These are phyloP conservation scores for Cicer arietinum DNA, from an alignment of 306 rosid species.

Conservation along the genomic window DNA sequence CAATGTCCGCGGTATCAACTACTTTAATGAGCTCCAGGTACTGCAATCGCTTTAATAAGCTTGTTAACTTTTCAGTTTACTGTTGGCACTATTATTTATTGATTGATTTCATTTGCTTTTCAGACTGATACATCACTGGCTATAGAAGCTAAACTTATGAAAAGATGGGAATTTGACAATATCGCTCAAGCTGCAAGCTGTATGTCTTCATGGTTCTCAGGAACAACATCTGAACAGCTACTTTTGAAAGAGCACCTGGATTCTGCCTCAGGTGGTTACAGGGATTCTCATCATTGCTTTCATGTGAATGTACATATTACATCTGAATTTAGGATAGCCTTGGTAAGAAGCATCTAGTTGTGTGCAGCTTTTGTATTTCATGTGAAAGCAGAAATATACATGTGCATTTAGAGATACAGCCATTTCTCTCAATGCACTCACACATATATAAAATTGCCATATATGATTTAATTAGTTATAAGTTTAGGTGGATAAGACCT, in stretches of 20 bases:
- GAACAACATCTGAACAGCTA: conserved; percentile 64
- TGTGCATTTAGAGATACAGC: conserved; percentile 5
- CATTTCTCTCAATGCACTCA: conserved; percentile 1
- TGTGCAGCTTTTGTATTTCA: conserved; percentile 23
- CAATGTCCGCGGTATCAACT: conserved; percentile 85
- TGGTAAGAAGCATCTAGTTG: conserved; percentile 24
- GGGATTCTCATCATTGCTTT: conserved; percentile 38
- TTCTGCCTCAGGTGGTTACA: conserved; percentile 65
- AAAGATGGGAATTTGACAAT: conserved; percentile 96
- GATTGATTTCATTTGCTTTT: conserved; percentile 41
- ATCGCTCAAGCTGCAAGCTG: conserved; percentile 82
- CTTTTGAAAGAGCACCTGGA: conserved; percentile 74
- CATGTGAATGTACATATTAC: conserved; percentile 33
- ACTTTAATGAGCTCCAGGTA: conserved; percentile 97
- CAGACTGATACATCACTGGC: conserved; percentile 95
- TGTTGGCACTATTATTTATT: conserved; percentile 31
- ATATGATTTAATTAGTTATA: conserved; percentile 30
- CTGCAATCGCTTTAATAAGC: conserved; percentile 34
- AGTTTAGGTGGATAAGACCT: conserved; percentile 19
- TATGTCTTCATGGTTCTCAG: conserved; percentile 85
- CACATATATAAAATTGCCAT: conserved; percentile 24
- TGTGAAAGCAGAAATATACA: conserved; percentile 18
- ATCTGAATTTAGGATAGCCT: conserved; percentile 32
- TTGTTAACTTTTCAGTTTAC: conserved; percentile 36
- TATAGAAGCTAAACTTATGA: conserved; percentile 78